Evolutionary conservation across 371 early-diverging fungal genomes (phyloP).

Genomic region (Mucor piriformis): DNA sequence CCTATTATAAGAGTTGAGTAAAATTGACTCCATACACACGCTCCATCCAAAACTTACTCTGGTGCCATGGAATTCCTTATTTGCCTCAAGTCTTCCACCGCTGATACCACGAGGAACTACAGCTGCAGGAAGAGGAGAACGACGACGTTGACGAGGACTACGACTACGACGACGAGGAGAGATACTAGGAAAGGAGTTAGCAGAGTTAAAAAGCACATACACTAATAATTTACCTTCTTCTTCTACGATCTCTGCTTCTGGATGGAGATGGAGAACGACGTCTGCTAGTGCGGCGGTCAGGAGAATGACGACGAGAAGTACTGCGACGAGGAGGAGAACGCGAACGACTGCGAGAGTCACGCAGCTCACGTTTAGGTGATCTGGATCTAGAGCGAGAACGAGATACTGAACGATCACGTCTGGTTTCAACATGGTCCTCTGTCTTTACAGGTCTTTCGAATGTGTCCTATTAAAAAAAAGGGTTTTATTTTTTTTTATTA

Average conservation of each 20-base stretch:
- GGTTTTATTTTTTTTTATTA: too few species aligned
- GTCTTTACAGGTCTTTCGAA: conserved; percentile 13
- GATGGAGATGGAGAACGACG: conserved; percentile 43
- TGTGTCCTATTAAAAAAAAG: conserved; percentile 7
- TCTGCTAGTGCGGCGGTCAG: conserved; percentile 21
- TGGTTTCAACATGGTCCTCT: conserved; percentile 6
- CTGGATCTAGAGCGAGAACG: conserved; percentile 33
- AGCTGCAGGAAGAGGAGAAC: conserved; percentile 22
- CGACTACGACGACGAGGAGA: conserved; percentile 40
- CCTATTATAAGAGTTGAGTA: conserved; percentile 25
- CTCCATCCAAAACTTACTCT: conserved; percentile 27
- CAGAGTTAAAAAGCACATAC: too few species aligned
- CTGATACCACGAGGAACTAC: neutral
- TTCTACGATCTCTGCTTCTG: conserved; percentile 30
- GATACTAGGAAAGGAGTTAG: conserved; percentile 2
- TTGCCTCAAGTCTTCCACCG: conserved; percentile 23
- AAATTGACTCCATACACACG: too few species aligned
- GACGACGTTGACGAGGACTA: conserved; percentile 35
- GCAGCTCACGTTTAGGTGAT: conserved; percentile 18
- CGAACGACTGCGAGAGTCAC: conserved; percentile 22
- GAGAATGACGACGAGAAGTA: conserved; percentile 34
- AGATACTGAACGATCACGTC: conserved; percentile 22
- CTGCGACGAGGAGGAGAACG: conserved; percentile 32
- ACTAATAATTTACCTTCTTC: conserved; percentile 32
- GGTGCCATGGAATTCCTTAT: conserved; percentile 52